Conservation (phyloP, 352 stramenopile species). For the Pythium phragmitis region DNA sequence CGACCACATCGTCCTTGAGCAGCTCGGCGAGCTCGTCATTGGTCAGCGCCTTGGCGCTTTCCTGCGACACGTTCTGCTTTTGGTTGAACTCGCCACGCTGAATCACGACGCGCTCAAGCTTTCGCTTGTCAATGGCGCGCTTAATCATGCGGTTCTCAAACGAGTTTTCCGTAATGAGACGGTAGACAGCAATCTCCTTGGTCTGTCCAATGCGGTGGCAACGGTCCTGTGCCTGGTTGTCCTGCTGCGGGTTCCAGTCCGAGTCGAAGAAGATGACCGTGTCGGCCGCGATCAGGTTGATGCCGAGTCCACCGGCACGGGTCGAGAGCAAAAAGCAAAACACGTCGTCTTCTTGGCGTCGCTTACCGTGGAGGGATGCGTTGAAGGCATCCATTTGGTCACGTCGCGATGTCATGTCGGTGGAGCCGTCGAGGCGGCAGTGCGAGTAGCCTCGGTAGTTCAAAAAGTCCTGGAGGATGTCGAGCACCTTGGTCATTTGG, state of each 20-base stretch:
- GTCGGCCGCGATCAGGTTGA: slow-evolving; percentile 97
- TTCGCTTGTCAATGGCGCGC: slow-evolving; percentile 89
- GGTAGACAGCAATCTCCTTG: slow-evolving; percentile 90
- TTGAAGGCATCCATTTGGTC: slow-evolving; percentile 98
- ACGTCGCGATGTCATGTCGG: slow-evolving; percentile 90
- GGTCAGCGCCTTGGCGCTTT: slow-evolving; percentile 46
- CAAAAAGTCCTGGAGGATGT: slow-evolving; percentile 98
- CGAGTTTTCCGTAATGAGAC: slow-evolving; percentile 91
- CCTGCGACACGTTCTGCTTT: slow-evolving; percentile 28
- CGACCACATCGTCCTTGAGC: slow-evolving; percentile 69
- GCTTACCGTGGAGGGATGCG: slow-evolving; percentile 30
- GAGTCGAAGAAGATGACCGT: slow-evolving; percentile 98
- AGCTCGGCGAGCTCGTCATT: slow-evolving; percentile 76
- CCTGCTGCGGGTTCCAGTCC: slow-evolving; percentile 99
- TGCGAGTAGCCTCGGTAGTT: slow-evolving; percentile 88
- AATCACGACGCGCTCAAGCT: slow-evolving; percentile 88
- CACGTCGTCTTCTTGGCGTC: slow-evolving; percentile 43
- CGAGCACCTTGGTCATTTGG: slow-evolving; percentile 97
- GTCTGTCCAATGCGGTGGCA: slow-evolving; percentile 91
- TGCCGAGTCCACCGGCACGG: slow-evolving; percentile 94
- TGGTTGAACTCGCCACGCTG: slow-evolving; percentile 84
- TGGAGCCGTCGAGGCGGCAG: slow-evolving; percentile 96
- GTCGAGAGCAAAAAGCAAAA: slow-evolving; percentile 88
- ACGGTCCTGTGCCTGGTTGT: slow-evolving; percentile 91
- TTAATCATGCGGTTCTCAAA: slow-evolving; percentile 95